Evolutionary conservation across 2,329 filamentous ascomycete species (phyloP), one percentile per base, ranked within the genome.

Genomic region (Fusarium sp.): DNA sequence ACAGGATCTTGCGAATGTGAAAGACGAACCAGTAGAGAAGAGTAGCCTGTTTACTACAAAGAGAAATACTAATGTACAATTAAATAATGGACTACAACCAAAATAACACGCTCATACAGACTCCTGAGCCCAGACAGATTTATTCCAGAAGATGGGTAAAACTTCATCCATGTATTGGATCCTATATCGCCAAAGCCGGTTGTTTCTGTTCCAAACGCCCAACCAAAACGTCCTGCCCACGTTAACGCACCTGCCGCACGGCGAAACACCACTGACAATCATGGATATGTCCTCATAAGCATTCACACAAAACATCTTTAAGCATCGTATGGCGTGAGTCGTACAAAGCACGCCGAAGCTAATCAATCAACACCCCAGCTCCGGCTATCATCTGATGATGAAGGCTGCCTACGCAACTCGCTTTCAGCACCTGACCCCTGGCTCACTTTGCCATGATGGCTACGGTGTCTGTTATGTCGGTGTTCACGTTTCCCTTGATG

Each of bases 291-390:
- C 44, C 36, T 47, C 38, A 48, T 34, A 30, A 24, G 46, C 53
- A 30, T 30, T 62, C 9, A 26, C 42, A 26, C 32, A 54, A 46
- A 23, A 57, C 6, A 19, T 44, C 28, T 36, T 36, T 38, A 39
- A 19, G 32, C n/a, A 21, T 53, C 32, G 60, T 61, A 40, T 26
- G 19, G 17, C 50, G 54, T 44, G n/a, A 23, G 23, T 44, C 28
- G 23, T 48, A 40, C 21, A 39, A 20, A 38, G 42, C 32, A 39
- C 38, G 34, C 24, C 36, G 23, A 40, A 20, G 21, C 4, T 20
- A 12, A 17, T 72, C 36, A 73, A 39, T 74, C 72, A 28, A 74
- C 72, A 0, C 70, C 68, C 70, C 67, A 74, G 34, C 57, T 74
- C 48, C 70, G 67, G 44, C 70, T 73, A 36, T 71, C 70, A 19